phyloP scores from a whole-genome alignment of 2,329 filamentous ascomycete genomes.

The Diaporthe velutina region DNA sequence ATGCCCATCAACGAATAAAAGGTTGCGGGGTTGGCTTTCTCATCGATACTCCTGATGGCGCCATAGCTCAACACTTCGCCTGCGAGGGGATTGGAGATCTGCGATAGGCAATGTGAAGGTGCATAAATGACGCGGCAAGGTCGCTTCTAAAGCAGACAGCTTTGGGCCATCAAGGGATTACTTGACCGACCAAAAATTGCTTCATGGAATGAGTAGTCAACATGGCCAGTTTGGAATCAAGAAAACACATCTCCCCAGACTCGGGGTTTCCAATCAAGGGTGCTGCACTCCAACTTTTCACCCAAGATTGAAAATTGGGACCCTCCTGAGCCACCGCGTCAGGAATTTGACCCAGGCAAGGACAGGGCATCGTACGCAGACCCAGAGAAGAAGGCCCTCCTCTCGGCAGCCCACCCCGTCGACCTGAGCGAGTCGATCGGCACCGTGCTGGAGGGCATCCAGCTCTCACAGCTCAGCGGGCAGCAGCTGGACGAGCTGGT shows the following conservation, averaged over 20 bases:
- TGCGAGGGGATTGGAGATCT: background rate
- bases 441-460: background rate
- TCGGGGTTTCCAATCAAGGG: constrained; percentile 61
- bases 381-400: constrained; percentile 57
- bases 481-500: background rate
- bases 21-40: constrained; percentile 4
- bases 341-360: constrained; percentile 48
- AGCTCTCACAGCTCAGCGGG: background rate
- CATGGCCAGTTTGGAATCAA: constrained; percentile 57
- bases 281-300: constrained; percentile 61
- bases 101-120: no score
- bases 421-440: background rate
- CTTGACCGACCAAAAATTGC: background rate
- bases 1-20: background rate
- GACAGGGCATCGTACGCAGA: constrained; percentile 59
- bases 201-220: background rate
- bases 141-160: background rate
- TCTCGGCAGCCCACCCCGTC: constrained; percentile 49
- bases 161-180: background rate
- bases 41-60: background rate
- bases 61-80: background rate
- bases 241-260: constrained; percentile 62
- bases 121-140: background rate
- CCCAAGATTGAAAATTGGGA: constrained; percentile 56
- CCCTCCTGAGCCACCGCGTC: constrained; percentile 54